These are phyloP conservation scores for Emmonsiellopsis sp. DNA, from an alignment of 2,329 filamentous ascomycete genomes.

Conservation along the genomic window DNA sequence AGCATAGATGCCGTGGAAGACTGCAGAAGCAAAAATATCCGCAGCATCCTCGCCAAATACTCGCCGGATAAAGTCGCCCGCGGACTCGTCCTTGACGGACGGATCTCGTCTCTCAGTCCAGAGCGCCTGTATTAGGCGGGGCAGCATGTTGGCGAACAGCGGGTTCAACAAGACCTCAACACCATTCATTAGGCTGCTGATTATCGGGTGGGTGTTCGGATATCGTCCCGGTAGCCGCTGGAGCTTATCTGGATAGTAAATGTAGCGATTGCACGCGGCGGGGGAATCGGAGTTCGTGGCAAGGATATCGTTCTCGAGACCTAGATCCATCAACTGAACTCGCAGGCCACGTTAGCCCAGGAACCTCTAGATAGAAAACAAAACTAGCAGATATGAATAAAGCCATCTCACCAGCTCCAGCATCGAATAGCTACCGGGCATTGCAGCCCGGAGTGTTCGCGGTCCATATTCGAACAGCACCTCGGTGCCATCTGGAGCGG, in stretches of 20 bases:
- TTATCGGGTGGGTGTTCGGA: conserved; percentile 13
- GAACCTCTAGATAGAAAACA: conserved; percentile 8
- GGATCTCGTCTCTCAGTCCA: conserved; percentile 17
- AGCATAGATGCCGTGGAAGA: conserved; percentile 67
- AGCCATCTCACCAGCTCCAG: conserved; percentile 54
- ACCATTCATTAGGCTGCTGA: conserved; percentile 22
- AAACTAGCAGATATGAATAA: not conserved
- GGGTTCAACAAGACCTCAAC: conserved; percentile 42
- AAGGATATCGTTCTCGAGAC: conserved; percentile 47
- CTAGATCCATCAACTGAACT: conserved; percentile 48
- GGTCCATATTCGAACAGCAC: conserved; percentile 79
- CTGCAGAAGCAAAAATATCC: conserved; percentile 55
- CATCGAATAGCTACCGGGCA: conserved; percentile 54
- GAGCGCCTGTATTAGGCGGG: conserved; percentile 21
- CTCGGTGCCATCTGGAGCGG: conserved; percentile 49
- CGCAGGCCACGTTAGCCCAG: conserved; percentile 1
- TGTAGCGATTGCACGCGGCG: conserved; percentile 57
- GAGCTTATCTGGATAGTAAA: conserved; percentile 82
- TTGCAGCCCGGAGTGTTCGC: conserved; percentile 56
- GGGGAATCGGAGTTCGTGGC: conserved; percentile 42
- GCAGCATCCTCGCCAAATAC: conserved; percentile 51
- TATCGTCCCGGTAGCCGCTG: conserved; percentile 49
- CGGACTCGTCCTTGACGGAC: conserved; percentile 51
- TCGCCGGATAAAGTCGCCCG: conserved; percentile 39
- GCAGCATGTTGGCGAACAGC: conserved; percentile 20